Percentiles rank a stretch among this genome's conserved stretches.
Evolutionary conservation across 305 asterid species (phyloP).

Genomic region (Solanum hybrid): DNA sequence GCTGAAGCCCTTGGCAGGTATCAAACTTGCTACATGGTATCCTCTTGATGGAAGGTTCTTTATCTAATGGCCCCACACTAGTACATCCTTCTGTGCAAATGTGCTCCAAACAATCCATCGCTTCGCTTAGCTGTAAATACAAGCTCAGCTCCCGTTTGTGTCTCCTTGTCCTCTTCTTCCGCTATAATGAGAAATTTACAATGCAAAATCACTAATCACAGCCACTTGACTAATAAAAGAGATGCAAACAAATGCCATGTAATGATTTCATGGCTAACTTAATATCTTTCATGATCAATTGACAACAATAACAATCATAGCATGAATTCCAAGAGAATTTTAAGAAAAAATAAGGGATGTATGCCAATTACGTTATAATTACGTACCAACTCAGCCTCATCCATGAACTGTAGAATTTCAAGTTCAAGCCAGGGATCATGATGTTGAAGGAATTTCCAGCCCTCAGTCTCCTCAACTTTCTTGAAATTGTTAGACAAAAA

Average conservation of each 20-base stretch:
- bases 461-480: slow-evolving; percentile 66
- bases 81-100: slow-evolving; percentile 88
- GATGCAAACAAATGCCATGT: background rate
- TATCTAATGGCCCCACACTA: slow-evolving; percentile 47
- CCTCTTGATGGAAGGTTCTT: slow-evolving; percentile 45
- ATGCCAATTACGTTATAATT: background rate
- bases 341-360: background rate
- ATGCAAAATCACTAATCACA: background rate
- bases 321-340: background rate
- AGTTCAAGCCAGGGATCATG: slow-evolving; percentile 79
- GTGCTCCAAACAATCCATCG: slow-evolving; percentile 87
- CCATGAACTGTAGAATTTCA: slow-evolving; percentile 66
- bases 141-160: slow-evolving; percentile 42
- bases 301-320: background rate
- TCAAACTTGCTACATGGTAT: slow-evolving; percentile 74
- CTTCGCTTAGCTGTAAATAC: slow-evolving; percentile 70
- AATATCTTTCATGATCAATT: background rate
- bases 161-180: slow-evolving; percentile 53
- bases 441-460: slow-evolving; percentile 66
- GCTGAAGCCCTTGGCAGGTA: slow-evolving; percentile 79
- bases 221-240: background rate
- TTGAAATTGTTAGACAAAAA: slow-evolving; percentile 39
- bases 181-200: slow-evolving; percentile 23
- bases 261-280: background rate
- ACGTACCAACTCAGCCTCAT: slow-evolving; percentile 64